phyloP scores from a whole-genome alignment of 2,329 filamentous ascomycete species.

The Phialocephala subalpina region DNA sequence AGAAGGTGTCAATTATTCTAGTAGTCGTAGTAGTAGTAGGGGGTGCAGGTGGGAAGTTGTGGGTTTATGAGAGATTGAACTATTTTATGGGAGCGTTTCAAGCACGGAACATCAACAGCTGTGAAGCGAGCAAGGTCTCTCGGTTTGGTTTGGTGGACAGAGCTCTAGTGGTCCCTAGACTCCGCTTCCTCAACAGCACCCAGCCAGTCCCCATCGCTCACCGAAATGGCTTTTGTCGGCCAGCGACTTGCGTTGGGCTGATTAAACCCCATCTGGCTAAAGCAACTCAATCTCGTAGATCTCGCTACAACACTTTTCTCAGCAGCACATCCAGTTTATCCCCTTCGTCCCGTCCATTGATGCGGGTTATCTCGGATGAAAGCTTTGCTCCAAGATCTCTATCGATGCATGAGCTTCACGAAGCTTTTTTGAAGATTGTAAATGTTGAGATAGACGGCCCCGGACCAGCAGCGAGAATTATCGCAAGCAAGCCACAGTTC shows the following conservation, averaged over 20 bases:
- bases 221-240: constrained; percentile 14
- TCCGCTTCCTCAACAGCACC: constrained; percentile 25
- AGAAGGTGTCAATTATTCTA: not conserved
- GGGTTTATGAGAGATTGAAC: constrained; percentile 12
- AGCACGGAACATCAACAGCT: constrained; percentile 2
- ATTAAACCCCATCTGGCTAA: constrained; percentile 12
- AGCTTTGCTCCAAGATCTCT: not conserved
- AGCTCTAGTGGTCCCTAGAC: constrained; percentile 6
- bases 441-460: constrained; percentile 7
- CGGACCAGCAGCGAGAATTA: not conserved
- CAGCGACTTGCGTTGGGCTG: constrained; percentile 10
- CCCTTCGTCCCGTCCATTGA: not conserved
- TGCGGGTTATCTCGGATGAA: constrained; percentile 7
- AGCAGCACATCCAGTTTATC: not conserved
- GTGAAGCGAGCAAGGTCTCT: not conserved
- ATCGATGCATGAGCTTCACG: not conserved
- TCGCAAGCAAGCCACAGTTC: constrained; percentile 9
- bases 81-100: not conserved
- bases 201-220: constrained; percentile 3
- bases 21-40: not conserved
- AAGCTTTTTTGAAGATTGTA: not conserved
- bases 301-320: constrained; percentile 8
- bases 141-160: not conserved
- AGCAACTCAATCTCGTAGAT: constrained; percentile 9
- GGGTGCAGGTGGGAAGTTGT: not conserved